A percentile compares a stretch with the other conserved stretches of the same genome.
phyloP scores from a whole-genome alignment of 148 eudicot genomes.

The Vaccinium myrtillus region DNA sequence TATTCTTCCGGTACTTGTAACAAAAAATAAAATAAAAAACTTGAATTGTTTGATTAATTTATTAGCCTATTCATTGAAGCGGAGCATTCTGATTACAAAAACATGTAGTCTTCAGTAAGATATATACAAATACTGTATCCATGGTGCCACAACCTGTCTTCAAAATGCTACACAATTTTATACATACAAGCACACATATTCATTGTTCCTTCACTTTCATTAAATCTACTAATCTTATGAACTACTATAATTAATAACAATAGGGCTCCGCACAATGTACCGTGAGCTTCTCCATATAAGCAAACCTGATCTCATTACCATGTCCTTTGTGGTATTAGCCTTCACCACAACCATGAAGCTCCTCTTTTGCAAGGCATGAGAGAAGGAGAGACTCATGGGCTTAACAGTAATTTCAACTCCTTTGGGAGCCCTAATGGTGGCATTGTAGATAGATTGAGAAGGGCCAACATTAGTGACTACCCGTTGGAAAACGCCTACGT shows the following conservation, averaged over 20 bases:
- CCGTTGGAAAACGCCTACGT: slow-evolving; percentile 50
- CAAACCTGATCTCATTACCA: slow-evolving; percentile 44
- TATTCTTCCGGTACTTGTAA: too few relatives aligned
- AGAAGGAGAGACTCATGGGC: slow-evolving; percentile 56
- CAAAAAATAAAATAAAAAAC: not conserved
- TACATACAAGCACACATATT: not conserved
- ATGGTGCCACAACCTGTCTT: not conserved
- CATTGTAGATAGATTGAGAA: slow-evolving; percentile 47
- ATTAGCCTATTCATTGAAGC: too few relatives aligned
- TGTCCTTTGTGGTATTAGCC: slow-evolving; percentile 32
- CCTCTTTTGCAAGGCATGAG: slow-evolving; percentile 25
- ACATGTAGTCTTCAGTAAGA: not conserved
- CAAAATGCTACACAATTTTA: not conserved
- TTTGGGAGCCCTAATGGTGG: slow-evolving; percentile 52
- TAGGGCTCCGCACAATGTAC: slow-evolving; percentile 65
- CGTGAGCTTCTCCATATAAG: slow-evolving; percentile 64
- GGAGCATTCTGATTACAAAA: too few relatives aligned
- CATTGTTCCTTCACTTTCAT: not conserved
- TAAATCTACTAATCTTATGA: slow-evolving; percentile 8
- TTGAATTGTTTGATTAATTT: not conserved
- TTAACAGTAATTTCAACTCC: slow-evolving; percentile 62
- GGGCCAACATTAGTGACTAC: slow-evolving; percentile 78
- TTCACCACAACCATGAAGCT: slow-evolving; percentile 74
- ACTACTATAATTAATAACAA: slow-evolving; percentile 39
- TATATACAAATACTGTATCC: not conserved